Conservation (phyloP, 2,329 filamentous ascomycete genomes). For the Fragosphaeria purpurea region DNA sequence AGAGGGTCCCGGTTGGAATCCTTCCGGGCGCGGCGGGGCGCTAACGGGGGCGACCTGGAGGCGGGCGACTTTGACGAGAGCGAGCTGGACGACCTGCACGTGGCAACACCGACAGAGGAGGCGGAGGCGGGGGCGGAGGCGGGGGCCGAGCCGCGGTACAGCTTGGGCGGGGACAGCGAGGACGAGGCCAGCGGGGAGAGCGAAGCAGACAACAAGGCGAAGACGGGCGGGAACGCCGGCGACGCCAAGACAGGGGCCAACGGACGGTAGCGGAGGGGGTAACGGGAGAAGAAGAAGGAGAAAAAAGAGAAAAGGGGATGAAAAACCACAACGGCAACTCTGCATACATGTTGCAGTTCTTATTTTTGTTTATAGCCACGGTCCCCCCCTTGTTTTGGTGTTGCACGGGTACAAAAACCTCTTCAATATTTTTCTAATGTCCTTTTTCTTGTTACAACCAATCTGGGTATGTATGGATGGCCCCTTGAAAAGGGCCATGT, state of each 20-base stretch:
- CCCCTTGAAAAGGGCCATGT: too few species aligned
- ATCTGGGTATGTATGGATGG: too few species aligned
- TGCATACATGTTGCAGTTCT: too few species aligned
- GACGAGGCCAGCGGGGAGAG: slow-evolving; percentile 34
- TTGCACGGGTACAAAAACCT: too few species aligned
- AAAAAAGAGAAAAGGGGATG: too few species aligned
- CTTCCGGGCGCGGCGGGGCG: slow-evolving; percentile 35
- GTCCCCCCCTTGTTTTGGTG: too few species aligned
- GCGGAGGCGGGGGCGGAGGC: too few species aligned
- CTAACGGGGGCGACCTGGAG: slow-evolving; percentile 43
- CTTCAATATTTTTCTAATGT: too few species aligned
- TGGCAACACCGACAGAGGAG: slow-evolving; percentile 34
- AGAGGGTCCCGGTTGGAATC: slow-evolving; percentile 30
- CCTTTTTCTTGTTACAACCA: too few species aligned
- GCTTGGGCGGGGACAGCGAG: slow-evolving; percentile 48
- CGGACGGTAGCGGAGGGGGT: neutral
- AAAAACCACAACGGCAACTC: neutral
- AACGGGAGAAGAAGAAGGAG: too few species aligned
- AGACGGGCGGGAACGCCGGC: slow-evolving; percentile 16
- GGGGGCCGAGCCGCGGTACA: slow-evolving; percentile 37
- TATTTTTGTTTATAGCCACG: too few species aligned
- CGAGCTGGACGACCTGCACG: slow-evolving; percentile 52
- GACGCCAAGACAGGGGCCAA: neutral
- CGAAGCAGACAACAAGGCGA: neutral
- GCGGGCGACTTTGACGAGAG: slow-evolving; percentile 57